Evolutionary conservation across 441 rosid species (phyloP).

Genomic region (Syzygium malaccense): DNA sequence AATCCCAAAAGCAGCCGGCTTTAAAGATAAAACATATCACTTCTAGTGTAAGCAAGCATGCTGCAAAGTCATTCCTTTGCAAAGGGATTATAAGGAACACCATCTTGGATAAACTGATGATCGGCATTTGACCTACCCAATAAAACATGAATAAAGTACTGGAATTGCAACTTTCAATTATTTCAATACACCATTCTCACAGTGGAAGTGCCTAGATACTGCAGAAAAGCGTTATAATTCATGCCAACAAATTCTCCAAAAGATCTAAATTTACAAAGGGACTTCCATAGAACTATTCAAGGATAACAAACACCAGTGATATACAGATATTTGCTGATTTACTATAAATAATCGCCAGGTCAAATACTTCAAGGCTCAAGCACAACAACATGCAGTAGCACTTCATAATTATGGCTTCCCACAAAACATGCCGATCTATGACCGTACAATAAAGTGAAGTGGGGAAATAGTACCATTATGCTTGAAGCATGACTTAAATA

Average conservation of each 20-base stretch:
- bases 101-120: background rate
- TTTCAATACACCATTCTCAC: background rate
- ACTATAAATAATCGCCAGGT: background rate
- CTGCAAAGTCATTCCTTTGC: background rate
- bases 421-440: background rate
- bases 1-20: background rate
- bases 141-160: background rate
- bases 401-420: background rate
- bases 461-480: constrained; percentile 41
- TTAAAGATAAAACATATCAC: background rate
- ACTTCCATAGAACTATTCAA: background rate
- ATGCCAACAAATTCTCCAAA: background rate
- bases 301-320: background rate
- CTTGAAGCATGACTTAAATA: constrained; percentile 73
- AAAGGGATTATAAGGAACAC: background rate
- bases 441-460: background rate
- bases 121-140: background rate
- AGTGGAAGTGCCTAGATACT: background rate
- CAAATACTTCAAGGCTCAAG: background rate
- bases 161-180: background rate
- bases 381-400: background rate
- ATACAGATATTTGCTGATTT: background rate
- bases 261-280: background rate
- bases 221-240: background rate
- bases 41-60: background rate